Percentiles rank a stretch among this genome's conserved stretches.
Conservation (phyloP, 2,329 filamentous ascomycete genomes). For the Thelonectria blattea region DNA sequence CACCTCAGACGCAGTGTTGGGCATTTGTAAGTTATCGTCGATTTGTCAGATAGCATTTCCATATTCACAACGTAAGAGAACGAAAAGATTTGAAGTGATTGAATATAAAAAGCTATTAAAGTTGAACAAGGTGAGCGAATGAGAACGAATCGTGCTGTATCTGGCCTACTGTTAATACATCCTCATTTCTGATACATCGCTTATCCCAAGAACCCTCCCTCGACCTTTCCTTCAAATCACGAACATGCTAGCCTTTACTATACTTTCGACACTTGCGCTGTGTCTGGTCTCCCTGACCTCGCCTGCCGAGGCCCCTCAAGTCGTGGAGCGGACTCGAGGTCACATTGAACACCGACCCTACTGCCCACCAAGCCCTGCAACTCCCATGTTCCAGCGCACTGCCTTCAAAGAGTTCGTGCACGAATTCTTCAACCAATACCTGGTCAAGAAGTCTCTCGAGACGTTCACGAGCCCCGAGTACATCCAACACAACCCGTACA, state of each 20-base stretch:
- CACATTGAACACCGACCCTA: neutral
- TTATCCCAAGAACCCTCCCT: too few species aligned
- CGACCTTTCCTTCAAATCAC: too few species aligned
- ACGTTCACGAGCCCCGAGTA: neutral
- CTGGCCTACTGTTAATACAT: too few species aligned
- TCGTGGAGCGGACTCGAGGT: neutral
- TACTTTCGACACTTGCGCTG: neutral
- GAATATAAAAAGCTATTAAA: too few species aligned
- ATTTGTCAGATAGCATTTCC: too few species aligned
- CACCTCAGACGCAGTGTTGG: too few species aligned
- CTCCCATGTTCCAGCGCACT: neutral
- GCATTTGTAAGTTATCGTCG: too few species aligned
- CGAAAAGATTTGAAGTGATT: too few species aligned
- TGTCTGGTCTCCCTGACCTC: neutral
- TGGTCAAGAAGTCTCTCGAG: neutral
- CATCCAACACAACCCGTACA: neutral
- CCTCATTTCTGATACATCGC: too few species aligned
- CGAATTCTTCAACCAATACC: neutral
- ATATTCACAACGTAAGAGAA: too few species aligned
- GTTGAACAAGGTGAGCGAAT: too few species aligned
- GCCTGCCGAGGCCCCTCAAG: neutral
- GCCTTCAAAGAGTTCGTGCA: neutral
- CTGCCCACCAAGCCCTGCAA: neutral
- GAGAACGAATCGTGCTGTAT: too few species aligned
- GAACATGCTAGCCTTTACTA: neutral